Base-by-base conservation (phyloP, 495 filamentous ascomycete genomes). In the Stereocaulon alpinum region DNA sequence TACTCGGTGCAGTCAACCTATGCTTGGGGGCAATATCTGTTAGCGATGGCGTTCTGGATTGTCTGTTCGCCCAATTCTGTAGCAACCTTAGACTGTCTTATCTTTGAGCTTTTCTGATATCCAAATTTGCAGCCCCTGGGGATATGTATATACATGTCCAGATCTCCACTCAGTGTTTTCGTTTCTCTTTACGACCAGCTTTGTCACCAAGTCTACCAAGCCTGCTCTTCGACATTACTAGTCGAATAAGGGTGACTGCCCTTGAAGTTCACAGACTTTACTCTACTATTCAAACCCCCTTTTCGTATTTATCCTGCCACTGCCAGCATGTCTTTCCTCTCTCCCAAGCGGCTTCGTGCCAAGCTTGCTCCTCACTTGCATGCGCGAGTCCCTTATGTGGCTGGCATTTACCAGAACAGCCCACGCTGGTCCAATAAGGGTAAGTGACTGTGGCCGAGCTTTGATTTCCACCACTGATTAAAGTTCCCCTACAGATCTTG, bases 401-500 rank as follows among this genome's bases (percentile, higher is more conserved):
- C 69, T 55, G 73, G 73, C 22, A 64, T 71, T 50, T 75, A 75
- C 61, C 70, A 63, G 27, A 68, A 62, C 37, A 66, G 64, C 34
- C 69, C 72, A 29, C 67, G 70, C 57, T 75, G 72, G 73, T 73
- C 71, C 43, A 77, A 77, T 52, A 73, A 68, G 66, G 72, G 72
- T 73, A 58, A 27, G 56, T 45, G 1, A 58, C 41, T 15, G 22
- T 43, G 12, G 32, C 17, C 40, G 9, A 17, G 34, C 9, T n/a
- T 52, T 51, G 30, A 17, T 43, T 37, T 27, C 4, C 50, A 24
- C 20, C 37, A 48, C 45, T 57, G 17, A 44, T 29, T 27, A 20
- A 42, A 30, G 58, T 24, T 43, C n/a, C 11, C 29, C 18, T 20
- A 37, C 55, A 74, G 74, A 79, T 59, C 71, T 78, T 15, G 76